phyloP scores from a whole-genome alignment of 768 basidiomycete species.

The Podaxis sp. region DNA sequence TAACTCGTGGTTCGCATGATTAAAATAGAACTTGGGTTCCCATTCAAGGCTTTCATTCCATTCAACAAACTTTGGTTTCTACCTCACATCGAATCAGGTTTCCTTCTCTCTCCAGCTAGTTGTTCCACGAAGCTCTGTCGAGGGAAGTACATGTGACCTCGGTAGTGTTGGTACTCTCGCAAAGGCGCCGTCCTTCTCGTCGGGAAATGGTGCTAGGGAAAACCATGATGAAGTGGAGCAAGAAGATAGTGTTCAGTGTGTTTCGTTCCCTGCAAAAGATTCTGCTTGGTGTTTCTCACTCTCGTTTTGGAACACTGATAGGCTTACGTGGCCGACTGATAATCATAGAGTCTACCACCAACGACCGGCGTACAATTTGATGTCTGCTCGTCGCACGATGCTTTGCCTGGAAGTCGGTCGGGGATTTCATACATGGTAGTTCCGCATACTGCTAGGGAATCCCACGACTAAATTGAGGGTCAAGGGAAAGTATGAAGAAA shows the following conservation, averaged over 20 bases:
- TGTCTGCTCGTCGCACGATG: neutral
- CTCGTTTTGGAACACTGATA: neutral
- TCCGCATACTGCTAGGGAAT: neutral
- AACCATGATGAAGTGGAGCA: conserved; percentile 5
- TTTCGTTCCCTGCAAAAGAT: neutral
- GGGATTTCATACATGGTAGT: neutral
- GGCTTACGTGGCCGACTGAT: neutral
- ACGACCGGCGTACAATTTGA: neutral
- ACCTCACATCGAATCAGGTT: no score
- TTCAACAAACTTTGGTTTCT: neutral
- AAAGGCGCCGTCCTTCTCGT: neutral
- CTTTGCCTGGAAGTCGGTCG: neutral
- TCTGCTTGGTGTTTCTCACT: neutral
- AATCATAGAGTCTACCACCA: neutral
- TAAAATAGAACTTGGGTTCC: conserved; percentile 1
- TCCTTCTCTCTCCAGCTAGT: no score
- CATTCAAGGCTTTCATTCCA: neutral
- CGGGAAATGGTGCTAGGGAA: neutral
- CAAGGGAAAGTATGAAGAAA: neutral
- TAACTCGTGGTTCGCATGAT: conserved; percentile 3
- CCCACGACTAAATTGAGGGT: neutral
- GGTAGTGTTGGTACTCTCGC: neutral
- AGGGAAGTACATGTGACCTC: neutral
- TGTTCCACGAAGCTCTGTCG: neutral
- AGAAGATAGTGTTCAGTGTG: neutral